phyloP scores from a whole-genome alignment of 2,329 filamentous ascomycete genomes.

The Leptosphaerulina australis region DNA sequence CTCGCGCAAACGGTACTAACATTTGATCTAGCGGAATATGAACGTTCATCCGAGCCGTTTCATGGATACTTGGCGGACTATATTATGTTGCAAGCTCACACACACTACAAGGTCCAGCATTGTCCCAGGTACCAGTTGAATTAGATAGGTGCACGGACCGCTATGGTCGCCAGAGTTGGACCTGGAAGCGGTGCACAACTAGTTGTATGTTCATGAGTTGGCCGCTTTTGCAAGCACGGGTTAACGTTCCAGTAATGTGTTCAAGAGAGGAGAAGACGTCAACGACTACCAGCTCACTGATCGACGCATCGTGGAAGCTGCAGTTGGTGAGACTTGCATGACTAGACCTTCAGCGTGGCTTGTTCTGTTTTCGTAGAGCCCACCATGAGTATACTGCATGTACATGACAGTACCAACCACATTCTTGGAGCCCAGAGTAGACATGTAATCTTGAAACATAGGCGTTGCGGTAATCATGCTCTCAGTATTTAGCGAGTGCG shows the following conservation, averaged over 20 bases:
- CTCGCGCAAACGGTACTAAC: background rate
- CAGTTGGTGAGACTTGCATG: conserved; percentile 12
- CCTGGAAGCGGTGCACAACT: no score
- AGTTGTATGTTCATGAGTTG: background rate
- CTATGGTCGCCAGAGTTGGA: no score
- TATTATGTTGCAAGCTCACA: background rate
- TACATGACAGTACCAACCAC: background rate
- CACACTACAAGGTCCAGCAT: no score
- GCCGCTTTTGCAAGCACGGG: background rate
- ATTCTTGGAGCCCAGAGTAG: background rate
- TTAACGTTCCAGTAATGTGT: no score
- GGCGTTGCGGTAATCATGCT: background rate
- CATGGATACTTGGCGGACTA: no score
- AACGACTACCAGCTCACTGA: background rate
- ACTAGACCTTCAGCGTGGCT: conserved; percentile 2
- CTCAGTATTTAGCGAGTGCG: background rate
- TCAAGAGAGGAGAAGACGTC: background rate
- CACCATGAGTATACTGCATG: background rate
- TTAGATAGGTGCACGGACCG: no score
- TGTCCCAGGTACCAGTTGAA: no score
- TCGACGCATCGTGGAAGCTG: conserved; percentile 3
- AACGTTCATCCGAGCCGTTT: no score
- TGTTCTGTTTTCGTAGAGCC: conserved; percentile 6
- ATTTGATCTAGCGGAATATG: background rate
- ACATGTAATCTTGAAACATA: background rate